These are phyloP conservation scores for Barnettozyma hawaiiensis DNA, from an alignment of 1,139 yeast species.

Conservation along the genomic window DNA sequence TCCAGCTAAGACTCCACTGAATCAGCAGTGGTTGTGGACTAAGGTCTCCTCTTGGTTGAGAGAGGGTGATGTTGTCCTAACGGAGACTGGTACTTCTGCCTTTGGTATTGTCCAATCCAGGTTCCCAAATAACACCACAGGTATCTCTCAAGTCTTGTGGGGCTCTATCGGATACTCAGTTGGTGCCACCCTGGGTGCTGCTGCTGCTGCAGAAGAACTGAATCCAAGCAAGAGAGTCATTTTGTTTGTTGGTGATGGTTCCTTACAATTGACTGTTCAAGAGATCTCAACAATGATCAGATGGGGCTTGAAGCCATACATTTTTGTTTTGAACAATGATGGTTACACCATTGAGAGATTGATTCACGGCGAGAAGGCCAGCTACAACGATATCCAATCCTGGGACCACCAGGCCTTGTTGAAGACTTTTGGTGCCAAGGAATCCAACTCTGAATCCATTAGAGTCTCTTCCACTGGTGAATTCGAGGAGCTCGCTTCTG, in stretches of 20 bases:
- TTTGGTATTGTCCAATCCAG: slow-evolving; percentile 78
- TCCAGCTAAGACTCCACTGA: slow-evolving; percentile 37
- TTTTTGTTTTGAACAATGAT: slow-evolving; percentile 77
- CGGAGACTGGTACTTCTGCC: slow-evolving; percentile 89
- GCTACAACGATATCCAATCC: slow-evolving; percentile 74
- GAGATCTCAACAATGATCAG: slow-evolving; percentile 81
- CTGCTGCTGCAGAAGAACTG: slow-evolving; percentile 73
- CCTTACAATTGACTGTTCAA: slow-evolving; percentile 82
- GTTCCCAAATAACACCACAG: slow-evolving; percentile 68
- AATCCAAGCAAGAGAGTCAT: slow-evolving; percentile 68
- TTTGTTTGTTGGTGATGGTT: slow-evolving; percentile 86
- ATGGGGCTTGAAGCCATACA: slow-evolving; percentile 74
- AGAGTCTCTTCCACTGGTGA: slow-evolving; percentile 63
- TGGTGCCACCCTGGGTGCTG: slow-evolving; percentile 82
- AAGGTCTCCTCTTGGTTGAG: slow-evolving; percentile 67
- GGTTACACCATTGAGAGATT: slow-evolving; percentile 89
- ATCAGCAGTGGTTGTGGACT: slow-evolving; percentile 82
- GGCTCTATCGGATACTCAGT: slow-evolving; percentile 88
- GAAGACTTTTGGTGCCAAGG: slow-evolving; percentile 65
- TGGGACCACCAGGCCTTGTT: slow-evolving; percentile 73
- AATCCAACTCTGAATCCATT: slow-evolving; percentile 39
- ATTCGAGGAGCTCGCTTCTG: slow-evolving; percentile 51
- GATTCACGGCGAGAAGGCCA: slow-evolving; percentile 74
- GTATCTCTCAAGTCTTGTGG: slow-evolving; percentile 87
- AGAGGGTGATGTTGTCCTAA: slow-evolving; percentile 74